Base-by-base conservation (phyloP, 352 stramenopile species). In the Globisporangium alternatum region DNA sequence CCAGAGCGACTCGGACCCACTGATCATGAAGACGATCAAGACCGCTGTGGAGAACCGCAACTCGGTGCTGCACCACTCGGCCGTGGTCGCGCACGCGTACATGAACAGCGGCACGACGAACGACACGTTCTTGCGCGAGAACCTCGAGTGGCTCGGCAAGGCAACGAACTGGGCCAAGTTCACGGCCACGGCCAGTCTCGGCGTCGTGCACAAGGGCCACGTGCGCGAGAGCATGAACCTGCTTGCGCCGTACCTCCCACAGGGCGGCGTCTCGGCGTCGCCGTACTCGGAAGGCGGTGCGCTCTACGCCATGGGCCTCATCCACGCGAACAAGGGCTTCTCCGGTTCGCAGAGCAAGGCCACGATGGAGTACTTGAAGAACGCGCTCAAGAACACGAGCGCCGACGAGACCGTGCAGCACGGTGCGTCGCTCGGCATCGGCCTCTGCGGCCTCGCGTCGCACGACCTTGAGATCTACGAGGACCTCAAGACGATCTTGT, bases 151-250 rank as follows among this genome's bases (percentile, higher is more conserved):
- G 97, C 93, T 99, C 65, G 97, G 96, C 28, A 98, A 99, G 70
- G 97, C 97, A 9, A 98, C 89, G 57, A 99, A 99, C 83, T 99
- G 98, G 98, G 97, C 97, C 56, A 99, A 99, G 80, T 99, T 99
- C 69, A 98, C 95, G 7, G 97, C 97, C 22, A 99, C 97, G 6
- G 97, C 97, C 19, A 98, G 90, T 63, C 87, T 99, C n/a, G 98
- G 97, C 62, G 97, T 99, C 39, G 91, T 99, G 45, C 97, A 99
- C 85, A 97, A 98, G 60, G 96, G 96, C 45, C 97, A 99, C 69
- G 89, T 99, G 61, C 96, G 97, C 61, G 96, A 99, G 76, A 97
- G 89, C 70, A 99, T 99, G 97, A 97, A 96, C 65, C 73, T 99
- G 22, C 77, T 99, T 12, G 88, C 98, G 67, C 97, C 97, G 15